Evolutionary conservation across 257 asterid genomes (phyloP).

Genomic region (Verbena officinalis): DNA sequence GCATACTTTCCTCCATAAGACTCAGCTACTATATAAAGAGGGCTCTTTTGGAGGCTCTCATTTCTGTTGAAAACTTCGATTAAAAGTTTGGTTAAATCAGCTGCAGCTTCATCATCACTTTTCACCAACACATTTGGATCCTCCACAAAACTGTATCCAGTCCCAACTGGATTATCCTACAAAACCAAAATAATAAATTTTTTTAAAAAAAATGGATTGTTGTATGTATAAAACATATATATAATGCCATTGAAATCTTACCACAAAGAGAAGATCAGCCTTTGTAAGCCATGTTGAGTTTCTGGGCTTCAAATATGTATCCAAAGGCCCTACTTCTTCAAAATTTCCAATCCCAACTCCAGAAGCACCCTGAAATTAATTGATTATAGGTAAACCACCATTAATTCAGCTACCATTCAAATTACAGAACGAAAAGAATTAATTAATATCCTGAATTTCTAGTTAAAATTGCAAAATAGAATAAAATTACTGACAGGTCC

Average conservation of each 20-base stretch:
- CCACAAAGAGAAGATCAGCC: constrained; percentile 97
- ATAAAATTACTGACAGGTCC: constrained; percentile 79
- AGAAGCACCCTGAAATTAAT: constrained; percentile 69
- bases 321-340: constrained; percentile 89
- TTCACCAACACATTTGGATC: constrained; percentile 62
- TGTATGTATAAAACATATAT: too few species aligned
- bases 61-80: constrained; percentile 65
- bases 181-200: not conserved
- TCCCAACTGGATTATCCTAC: constrained; percentile 97
- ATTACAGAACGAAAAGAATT: too few species aligned
- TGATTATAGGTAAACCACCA: not conserved
- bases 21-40: constrained; percentile 85
- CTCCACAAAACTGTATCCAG: constrained; percentile 95
- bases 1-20: constrained; percentile 96
- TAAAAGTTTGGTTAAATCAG: constrained; percentile 75
- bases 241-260: constrained; percentile 30
- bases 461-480: too few species aligned
- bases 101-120: constrained; percentile 83
- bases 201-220: too few species aligned
- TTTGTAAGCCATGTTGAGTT: constrained; percentile 84
- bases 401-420: not conserved
- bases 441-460: too few species aligned
- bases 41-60: constrained; percentile 63
- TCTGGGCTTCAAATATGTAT: constrained; percentile 71
- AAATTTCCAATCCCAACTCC: constrained; percentile 95